Base-by-base conservation (phyloP, 805 yeast species). In the Teunomyces lycoperdinae region DNA sequence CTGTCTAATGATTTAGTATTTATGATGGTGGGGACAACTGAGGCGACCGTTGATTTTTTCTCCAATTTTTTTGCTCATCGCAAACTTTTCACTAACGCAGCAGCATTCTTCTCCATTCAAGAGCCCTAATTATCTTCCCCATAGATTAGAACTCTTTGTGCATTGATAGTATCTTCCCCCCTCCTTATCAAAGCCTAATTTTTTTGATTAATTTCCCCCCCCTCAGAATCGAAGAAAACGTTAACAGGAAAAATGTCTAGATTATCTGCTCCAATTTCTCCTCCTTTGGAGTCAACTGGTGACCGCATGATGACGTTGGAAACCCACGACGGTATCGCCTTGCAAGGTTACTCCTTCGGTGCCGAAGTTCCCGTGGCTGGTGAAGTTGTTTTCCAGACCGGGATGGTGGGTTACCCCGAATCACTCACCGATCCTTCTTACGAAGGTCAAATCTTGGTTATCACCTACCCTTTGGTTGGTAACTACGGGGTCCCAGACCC, bases 401-500 rank as follows among this genome's bases (percentile, higher is more conserved):
- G 99, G 77, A 91, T 94, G 97, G 98, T 94, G 58, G 99, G 99
- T 53, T 94, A 94, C 69, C 99, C 98, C 36, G 99, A 94, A 72
- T 84, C 97, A 45, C 82, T 94, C 69, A 90, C 99, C 35, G 99
- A 94, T 72, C 99, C 99, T 51, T 94, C 98, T 40, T 94, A 94
- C 71, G 91, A 88, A 65, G 99, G 99, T 54, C 99, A 94, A 74
- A 92, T 94, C 63, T 76, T 94, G 67, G 97, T 94, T 54, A 87
- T 94, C 70, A 94, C 99, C 46, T 94, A 84, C 70, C 99, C 99
- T 26, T 78, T 94, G 60, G 96, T 94, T 44, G 99, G 99, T 67
- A 94, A 94, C 77, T 94, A 94, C 71, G 99, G 99, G 83, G 99
- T 94, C 48, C 99, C 99, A 52, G 96, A 89, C 68, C 84, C 92